Conservation (phyloP, 1,139 yeast species). For the Hansenula anomala region DNA sequence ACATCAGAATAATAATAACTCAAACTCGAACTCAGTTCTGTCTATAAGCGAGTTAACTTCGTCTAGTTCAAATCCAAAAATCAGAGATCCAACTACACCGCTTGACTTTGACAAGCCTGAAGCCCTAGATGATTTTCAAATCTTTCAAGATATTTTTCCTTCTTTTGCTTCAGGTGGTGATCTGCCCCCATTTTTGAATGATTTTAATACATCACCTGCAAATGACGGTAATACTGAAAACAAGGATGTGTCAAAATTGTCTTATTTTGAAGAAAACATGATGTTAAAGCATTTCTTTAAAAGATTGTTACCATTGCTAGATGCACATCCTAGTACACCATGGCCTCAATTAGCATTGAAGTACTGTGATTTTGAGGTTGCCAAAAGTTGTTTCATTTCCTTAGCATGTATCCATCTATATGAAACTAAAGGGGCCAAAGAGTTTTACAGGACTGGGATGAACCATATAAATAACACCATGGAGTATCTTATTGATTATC, state of each 20-base stretch:
- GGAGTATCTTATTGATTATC: conserved; percentile 41
- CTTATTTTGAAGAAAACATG: conserved; percentile 42
- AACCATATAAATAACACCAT: conserved; percentile 47
- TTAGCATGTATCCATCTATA: conserved; percentile 49
- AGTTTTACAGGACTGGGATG: conserved; percentile 44
- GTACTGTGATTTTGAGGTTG: conserved; percentile 51
- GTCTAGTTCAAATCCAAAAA: not conserved
- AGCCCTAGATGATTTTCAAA: conserved; percentile 18
- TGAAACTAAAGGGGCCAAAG: conserved; percentile 45
- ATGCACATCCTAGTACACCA: conserved; percentile 53
- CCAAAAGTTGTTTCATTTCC: conserved; percentile 49
- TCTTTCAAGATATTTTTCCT: conserved; percentile 22
- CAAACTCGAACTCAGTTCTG: not conserved
- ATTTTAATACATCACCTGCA: conserved; percentile 7
- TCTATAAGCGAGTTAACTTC: not conserved
- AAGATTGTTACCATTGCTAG: conserved; percentile 43
- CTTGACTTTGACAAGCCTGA: too few relatives aligned
- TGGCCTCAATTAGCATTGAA: conserved; percentile 54
- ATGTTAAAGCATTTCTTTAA: conserved; percentile 50
- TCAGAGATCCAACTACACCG: too few relatives aligned
- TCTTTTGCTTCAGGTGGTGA: conserved; percentile 13
- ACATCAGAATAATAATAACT: not conserved
- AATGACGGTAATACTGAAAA: not conserved
- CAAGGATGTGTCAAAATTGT: conserved; percentile 8
- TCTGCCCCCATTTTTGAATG: conserved; percentile 13